Base-by-base conservation (phyloP, 495 filamentous ascomycete genomes). In the Talaromyces stipitatus region DNA sequence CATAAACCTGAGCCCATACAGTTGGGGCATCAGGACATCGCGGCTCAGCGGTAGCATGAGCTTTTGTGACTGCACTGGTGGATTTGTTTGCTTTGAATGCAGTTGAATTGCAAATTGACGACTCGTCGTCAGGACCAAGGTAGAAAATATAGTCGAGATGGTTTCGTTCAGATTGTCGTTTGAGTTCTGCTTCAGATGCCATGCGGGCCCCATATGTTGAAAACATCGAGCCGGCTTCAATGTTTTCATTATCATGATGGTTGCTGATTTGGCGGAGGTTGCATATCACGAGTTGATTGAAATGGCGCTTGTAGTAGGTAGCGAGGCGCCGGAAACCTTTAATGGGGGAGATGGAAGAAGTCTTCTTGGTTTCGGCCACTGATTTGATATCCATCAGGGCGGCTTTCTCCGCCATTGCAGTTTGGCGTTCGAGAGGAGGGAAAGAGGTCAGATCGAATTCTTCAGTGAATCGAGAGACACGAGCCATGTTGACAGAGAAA, bases 381-480 rank as follows among this genome's bases (percentile, higher is more conserved):
- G 29, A 24, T 54, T 36, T 11, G 32, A 16, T 33, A 9, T 22
- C 8, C 10, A 10, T 28, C 23, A 20, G 48, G 27, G 29, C 16
- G 14, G 2, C 14, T 18, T 18, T 32, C 16, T 51, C 48, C 11
- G 14, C 7, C 28, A 18, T 12, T 50, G 47, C 7, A 11, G 11
- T 27, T 23, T 14, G 14, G 14, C 11, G 4, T 20, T 54, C 12
- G 12, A 38, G 29, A 5, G 2, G 10, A 1, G 30, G 48, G 27
- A 54, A 14, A 12, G 29, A 27, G 5, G 54, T 10, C 14, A 26
- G 2, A 28, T 55, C 12, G 27, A 51, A 30, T 16, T 51, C 26
- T 41, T 55, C 54, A 28, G 14, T 43, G 26, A 55, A 55, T 30
- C n/a, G 22, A 46, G 54, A 55, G 36, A 55, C 54, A 45, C 54